Evolutionary conservation across 2,329 filamentous ascomycete species (phyloP).

Genomic region (Aspergillus sp.): DNA sequence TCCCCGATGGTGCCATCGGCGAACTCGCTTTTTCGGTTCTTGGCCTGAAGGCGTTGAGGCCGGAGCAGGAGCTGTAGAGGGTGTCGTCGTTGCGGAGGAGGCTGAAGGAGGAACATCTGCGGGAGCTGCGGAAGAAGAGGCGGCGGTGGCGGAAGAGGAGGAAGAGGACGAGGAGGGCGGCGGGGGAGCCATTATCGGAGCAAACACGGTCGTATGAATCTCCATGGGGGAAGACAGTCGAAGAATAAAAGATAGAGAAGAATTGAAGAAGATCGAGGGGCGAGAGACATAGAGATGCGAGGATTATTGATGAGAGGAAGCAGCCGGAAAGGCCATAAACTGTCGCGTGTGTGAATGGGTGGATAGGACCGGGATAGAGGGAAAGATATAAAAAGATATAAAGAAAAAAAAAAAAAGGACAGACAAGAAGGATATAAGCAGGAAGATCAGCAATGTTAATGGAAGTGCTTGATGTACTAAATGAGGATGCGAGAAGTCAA

Average conservation of each 20-base stretch:
- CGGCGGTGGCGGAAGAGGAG: not conserved
- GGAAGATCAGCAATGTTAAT: too few species aligned
- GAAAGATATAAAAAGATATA: too few species aligned
- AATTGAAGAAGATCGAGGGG: slow-evolving; percentile 9
- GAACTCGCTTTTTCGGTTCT: slow-evolving; percentile 26
- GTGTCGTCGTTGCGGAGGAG: not conserved
- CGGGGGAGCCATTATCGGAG: slow-evolving; percentile 11
- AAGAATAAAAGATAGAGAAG: slow-evolving; percentile 1
- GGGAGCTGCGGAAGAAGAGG: slow-evolving; percentile 7
- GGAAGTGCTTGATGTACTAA: too few species aligned
- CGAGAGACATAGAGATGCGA: slow-evolving; percentile 1
- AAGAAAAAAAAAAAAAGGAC: too few species aligned
- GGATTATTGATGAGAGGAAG: not conserved
- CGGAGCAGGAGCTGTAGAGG: not conserved
- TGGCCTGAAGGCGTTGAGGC: slow-evolving; percentile 1
- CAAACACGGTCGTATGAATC: slow-evolving; percentile 18
- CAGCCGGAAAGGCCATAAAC: not conserved
- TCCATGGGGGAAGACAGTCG: slow-evolving; percentile 18
- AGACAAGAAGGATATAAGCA: too few species aligned
- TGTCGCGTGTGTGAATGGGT: too few species aligned
- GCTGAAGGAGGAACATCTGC: slow-evolving; percentile 4
- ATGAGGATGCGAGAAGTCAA: too few species aligned
- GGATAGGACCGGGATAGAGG: too few species aligned
- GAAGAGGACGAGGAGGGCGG: slow-evolving; percentile 7
- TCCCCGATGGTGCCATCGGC: slow-evolving; percentile 36